phyloP scores from a whole-genome alignment of 2,329 filamentous ascomycete genomes.

The Trichoderma hamatum region DNA sequence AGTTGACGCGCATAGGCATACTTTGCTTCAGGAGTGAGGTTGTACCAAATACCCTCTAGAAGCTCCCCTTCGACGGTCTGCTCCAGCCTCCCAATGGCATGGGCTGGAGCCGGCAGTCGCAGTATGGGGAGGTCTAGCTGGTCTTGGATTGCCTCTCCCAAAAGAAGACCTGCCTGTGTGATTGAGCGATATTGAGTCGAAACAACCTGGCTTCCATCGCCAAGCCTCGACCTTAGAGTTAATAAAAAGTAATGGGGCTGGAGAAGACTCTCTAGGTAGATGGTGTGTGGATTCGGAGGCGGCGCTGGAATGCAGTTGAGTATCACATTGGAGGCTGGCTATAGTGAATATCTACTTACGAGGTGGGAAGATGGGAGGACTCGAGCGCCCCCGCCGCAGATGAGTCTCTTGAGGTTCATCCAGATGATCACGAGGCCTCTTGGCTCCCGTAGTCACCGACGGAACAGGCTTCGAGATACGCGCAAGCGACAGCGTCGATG shows the following conservation, averaged over 20 bases:
- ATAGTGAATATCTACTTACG: background rate
- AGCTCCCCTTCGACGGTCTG: constrained; percentile 32
- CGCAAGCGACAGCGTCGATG: background rate
- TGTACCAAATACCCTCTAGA: constrained; percentile 37
- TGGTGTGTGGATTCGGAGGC: constrained; percentile 20
- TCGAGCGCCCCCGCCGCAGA: background rate
- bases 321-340: background rate
- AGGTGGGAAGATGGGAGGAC: background rate
- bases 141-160: constrained; percentile 25
- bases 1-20: constrained; percentile 34
- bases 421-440: constrained; percentile 7
- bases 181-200: constrained; percentile 17
- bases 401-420: background rate
- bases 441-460: background rate
- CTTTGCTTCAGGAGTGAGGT: constrained; percentile 32
- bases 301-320: constrained; percentile 25
- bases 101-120: constrained; percentile 22
- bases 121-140: constrained; percentile 28
- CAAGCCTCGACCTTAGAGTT: constrained; percentile 22
- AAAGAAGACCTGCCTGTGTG: constrained; percentile 29
- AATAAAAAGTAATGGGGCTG: constrained; percentile 26
- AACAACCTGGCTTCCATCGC: background rate
- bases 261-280: constrained; percentile 29
- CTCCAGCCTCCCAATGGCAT: constrained; percentile 2
- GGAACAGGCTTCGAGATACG: background rate